Evolutionary conservation across 257 asterid genomes (phyloP), one percentile per base, ranked within the genome.

Genomic region (Voacanga thouarsii): DNA sequence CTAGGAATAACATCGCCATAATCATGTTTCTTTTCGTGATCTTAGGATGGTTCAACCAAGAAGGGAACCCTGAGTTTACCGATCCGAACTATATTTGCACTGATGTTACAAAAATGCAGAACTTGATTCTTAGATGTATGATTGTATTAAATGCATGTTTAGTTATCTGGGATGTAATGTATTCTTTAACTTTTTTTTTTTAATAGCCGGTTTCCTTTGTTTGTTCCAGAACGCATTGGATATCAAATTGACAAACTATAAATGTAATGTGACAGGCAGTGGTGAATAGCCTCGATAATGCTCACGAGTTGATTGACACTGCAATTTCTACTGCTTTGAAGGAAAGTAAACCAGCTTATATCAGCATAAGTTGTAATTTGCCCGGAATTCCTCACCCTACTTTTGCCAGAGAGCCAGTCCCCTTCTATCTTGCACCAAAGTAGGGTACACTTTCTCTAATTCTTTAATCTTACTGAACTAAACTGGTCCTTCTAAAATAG

Each of bases 321-420:
- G 86, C 86, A 33, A 82, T 82, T 70, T 82, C 86, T 56, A 82
- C 86, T 79, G 86, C 86, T 51, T 6, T 82, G 76, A 82, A 82
- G 76, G 81, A 82, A 39, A 51, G 86, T n/a, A 82, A 82, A 77
- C 86, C 86, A 33, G 83, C 51, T 71, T 82, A 82, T 75, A 82
- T 82, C 77, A 82, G 81, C 86, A 79, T 82, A 70, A 64, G 83
- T 59, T 82, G 86, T 43, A 82, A 82, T 64, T 65, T 82, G 64
- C 83, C 86, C 2, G 81, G 76, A 37, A 11, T 82, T 50, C 74
- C 81, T 83, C 83, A 83, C 59, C 81, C 83, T 37, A 83, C 86
- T 24, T 83, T 83, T 79, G 86, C 81, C 61, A 79, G 72, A 24
- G 86, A 83, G 3, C 86, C 86, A 8, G 86, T 83, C 39, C 86